These are phyloP conservation scores for Phragmites australis DNA, from an alignment of 176 grass and related monocot genomes.

Conservation along the genomic window DNA sequence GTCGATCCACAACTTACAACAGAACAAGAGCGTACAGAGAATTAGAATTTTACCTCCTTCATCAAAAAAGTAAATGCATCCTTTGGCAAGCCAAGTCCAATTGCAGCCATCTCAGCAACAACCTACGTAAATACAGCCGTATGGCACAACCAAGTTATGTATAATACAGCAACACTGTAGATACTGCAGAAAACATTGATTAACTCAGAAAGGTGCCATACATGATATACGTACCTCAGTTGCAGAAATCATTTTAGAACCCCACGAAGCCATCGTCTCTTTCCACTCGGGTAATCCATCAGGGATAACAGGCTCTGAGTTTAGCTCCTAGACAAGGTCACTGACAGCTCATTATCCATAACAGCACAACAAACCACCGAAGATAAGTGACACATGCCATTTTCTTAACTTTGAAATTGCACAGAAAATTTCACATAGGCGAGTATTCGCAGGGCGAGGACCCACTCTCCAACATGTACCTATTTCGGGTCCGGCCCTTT, in stretches of 20 bases:
- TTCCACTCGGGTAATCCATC: slow-evolving; percentile 95
- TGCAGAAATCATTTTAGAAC: slow-evolving; percentile 93
- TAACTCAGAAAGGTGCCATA: background rate
- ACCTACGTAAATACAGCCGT: slow-evolving; percentile 47
- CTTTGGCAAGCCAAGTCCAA: slow-evolving; percentile 84
- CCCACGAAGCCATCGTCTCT: slow-evolving; percentile 93
- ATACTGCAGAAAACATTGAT: background rate
- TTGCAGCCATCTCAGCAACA: slow-evolving; percentile 95
- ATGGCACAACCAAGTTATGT: background rate
- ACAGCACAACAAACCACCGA: background rate
- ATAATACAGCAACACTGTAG: background rate
- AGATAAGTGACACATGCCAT: background rate
- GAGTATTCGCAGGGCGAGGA: slow-evolving; percentile 67
- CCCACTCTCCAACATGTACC: slow-evolving; percentile 99
- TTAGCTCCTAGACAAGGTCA: slow-evolving; percentile 68
- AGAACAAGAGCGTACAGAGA: background rate
- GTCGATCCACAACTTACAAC: background rate
- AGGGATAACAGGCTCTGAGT: slow-evolving; percentile 93
- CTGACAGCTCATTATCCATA: background rate
- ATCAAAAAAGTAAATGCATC: slow-evolving; percentile 96
- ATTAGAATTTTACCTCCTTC: slow-evolving; percentile 67
- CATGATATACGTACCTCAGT: slow-evolving; percentile 56
- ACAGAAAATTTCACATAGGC: slow-evolving; percentile 33
- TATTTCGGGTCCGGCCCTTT: slow-evolving; percentile 90
- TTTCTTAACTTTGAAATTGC: background rate